Conservation (phyloP, 2,329 filamentous ascomycete genomes). For the Chaetomium sp. region DNA sequence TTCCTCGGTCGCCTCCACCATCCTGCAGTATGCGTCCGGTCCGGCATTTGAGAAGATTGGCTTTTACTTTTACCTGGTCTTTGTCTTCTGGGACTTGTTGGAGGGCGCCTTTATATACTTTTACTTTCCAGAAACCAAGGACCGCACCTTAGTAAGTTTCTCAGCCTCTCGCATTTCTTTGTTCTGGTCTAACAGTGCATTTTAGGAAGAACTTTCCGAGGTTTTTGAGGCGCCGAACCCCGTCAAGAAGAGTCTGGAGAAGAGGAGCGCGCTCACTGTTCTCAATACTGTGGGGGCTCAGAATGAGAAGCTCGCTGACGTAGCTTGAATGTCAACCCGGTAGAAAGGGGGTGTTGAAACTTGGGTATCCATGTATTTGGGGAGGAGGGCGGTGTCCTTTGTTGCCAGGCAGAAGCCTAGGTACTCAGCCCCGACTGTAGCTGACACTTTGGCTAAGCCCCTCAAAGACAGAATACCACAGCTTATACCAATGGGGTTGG, state of each 20-base stretch:
- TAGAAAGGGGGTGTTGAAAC: too few relatives aligned
- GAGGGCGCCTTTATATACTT: constrained; percentile 52
- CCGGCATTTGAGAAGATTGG: constrained; percentile 48
- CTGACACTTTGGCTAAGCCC: too few relatives aligned
- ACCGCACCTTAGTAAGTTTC: too few relatives aligned
- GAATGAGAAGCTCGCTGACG: constrained; percentile 35
- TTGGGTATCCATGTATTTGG: too few relatives aligned
- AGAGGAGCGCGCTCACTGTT: constrained; percentile 48
- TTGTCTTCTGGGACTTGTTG: constrained; percentile 50
- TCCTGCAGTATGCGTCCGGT: constrained; percentile 50
- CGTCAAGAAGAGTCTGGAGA: constrained; percentile 49
- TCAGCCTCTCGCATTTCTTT: too few relatives aligned
- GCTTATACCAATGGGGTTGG: too few relatives aligned
- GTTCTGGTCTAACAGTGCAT: too few relatives aligned
- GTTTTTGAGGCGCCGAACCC: constrained; percentile 53
- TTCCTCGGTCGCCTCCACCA: constrained; percentile 42
- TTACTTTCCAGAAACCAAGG: constrained; percentile 53
- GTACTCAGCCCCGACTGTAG: too few relatives aligned
- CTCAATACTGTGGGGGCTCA: constrained; percentile 44
- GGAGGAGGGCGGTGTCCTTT: too few relatives aligned
- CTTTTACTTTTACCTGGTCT: constrained; percentile 50
- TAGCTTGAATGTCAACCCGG: background rate
- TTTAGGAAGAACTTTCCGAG: constrained; percentile 56
- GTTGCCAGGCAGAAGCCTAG: too few relatives aligned
- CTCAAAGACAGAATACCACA: too few relatives aligned